Evolutionary conservation across 2,329 filamentous ascomycete genomes (phyloP), one percentile per base, ranked within the genome.

Genomic region (Tolypocladium ophioglossoides): DNA sequence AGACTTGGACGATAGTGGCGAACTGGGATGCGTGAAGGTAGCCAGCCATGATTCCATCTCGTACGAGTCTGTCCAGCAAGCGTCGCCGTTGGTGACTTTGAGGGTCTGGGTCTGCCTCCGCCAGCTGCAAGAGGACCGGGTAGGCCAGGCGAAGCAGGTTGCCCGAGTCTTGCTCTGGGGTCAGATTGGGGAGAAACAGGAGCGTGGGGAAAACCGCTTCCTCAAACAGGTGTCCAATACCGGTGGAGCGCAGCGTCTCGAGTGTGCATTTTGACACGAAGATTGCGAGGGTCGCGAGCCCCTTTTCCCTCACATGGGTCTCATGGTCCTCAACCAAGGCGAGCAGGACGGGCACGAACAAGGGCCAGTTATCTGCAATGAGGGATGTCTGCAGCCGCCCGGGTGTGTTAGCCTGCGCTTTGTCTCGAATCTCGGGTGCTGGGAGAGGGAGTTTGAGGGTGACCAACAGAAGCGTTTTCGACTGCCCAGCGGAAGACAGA

Each of bases 121-220:
- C 78, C 7, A 96, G 75, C 0, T 72, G 70, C 20, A 87, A 70
- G 3, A 95, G 74, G 2, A 84, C 83, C 9, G 78, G 74, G 59
- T 91, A 95, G 0, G 86, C 83, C 8, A 77, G 74, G 7, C 68
- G 64, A 1, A 96, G 77, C 3, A 96, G 71, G 1, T 65, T 63
- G 2, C 87, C 64, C 4, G 87, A 87, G 54, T 94, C 87, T 0
- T 76, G 66, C 62, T 89, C 86, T 0, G 87, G 83, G 0, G 89
- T 96, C 44, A 95, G 73, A 14, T 78, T 82, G 0, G 92, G 91
- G 7, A 96, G 76, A 62, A 84, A 88, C 9, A 86, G 77, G n/a
- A 96, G 77, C 38, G 84, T 83, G 0, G 89, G 87, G 59, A 85
- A 78, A 2, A 89, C 70, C 3, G 84, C 80, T 22, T 89, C 80